Percentiles rank a stretch among this genome's conserved stretches.
Conservation (phyloP, 2,329 filamentous ascomycete genomes). For the Apiospora arundinis region DNA sequence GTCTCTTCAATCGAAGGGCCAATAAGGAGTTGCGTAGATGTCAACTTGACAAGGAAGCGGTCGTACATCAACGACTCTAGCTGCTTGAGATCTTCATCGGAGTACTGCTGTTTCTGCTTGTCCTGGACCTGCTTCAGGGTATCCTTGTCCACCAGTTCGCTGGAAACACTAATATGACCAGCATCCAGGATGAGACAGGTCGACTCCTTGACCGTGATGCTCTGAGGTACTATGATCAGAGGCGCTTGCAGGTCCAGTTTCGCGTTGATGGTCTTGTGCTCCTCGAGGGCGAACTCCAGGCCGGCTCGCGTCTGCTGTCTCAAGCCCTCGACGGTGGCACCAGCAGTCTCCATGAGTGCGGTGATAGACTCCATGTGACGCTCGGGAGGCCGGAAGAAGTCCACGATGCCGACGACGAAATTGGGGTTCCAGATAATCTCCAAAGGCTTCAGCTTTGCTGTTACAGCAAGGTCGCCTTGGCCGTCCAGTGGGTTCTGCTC, state of each 20-base stretch:
- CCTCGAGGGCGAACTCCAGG: constrained; percentile 93
- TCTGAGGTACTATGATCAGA: constrained; percentile 94
- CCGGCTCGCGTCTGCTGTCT: constrained; percentile 95
- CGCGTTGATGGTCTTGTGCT: constrained; percentile 97
- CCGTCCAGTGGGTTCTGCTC: constrained; percentile 96
- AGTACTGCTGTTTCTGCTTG: constrained; percentile 88
- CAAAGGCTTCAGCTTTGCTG: constrained; percentile 90
- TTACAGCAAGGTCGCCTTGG: constrained; percentile 88
- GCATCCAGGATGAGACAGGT: constrained; percentile 95
- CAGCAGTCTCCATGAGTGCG: constrained; percentile 92
- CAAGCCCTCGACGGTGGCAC: constrained; percentile 92
- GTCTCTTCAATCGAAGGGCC: constrained; percentile 92
- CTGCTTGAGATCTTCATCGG: constrained; percentile 84
- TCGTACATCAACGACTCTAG: constrained; percentile 97
- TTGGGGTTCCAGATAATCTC: constrained; percentile 98
- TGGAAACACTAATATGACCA: constrained; percentile 92
- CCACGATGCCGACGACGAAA: constrained; percentile 87
- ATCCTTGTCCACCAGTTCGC: constrained; percentile 90
- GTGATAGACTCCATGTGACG: constrained; percentile 98
- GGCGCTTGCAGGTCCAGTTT: constrained; percentile 95
- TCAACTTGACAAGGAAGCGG: constrained; percentile 90
- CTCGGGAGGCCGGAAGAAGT: constrained; percentile 96
- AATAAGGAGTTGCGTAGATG: constrained; percentile 94
- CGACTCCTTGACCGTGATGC: constrained; percentile 79
- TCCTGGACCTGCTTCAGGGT: constrained; percentile 88